These are phyloP conservation scores for Orbilia javanica DNA, from an alignment of 2,329 filamentous ascomycete species.

Conservation along the genomic window DNA sequence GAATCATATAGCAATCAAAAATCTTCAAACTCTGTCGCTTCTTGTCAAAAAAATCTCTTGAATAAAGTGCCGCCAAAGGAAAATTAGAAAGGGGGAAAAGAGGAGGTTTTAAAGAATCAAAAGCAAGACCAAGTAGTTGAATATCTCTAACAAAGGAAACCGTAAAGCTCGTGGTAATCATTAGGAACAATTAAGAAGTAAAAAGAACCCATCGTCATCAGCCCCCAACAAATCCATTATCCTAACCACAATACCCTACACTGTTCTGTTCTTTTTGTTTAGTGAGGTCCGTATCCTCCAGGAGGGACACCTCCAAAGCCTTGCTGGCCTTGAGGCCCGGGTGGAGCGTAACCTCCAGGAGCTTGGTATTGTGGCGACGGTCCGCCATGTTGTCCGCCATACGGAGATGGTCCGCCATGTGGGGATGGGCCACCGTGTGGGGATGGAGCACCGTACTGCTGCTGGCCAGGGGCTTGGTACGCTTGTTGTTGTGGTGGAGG, in stretches of 20 bases:
- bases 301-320: slow-evolving; percentile 53
- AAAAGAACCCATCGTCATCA: slow-evolving; percentile 22
- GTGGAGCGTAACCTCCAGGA: slow-evolving; percentile 44
- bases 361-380: slow-evolving; percentile 52
- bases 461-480: slow-evolving; percentile 52
- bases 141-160: slow-evolving; percentile 31
- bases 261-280: slow-evolving; percentile 9
- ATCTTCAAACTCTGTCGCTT: slow-evolving; percentile 7
- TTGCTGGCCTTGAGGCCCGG: slow-evolving; percentile 42
- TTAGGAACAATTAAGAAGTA: slow-evolving; percentile 34
- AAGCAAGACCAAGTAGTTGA: slow-evolving; percentile 1
- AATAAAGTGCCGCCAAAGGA: slow-evolving; percentile 9
- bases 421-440: slow-evolving; percentile 44
- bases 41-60: slow-evolving; percentile 8
- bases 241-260: slow-evolving; percentile 14
- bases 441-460: slow-evolving; percentile 58
- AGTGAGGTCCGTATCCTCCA: slow-evolving; percentile 52
- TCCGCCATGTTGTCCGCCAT: slow-evolving; percentile 20
- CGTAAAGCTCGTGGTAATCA: slow-evolving; percentile 45
- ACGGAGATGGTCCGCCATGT: slow-evolving; percentile 26
- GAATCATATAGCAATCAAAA: slow-evolving; percentile 12
- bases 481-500: slow-evolving; percentile 29
- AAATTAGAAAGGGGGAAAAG: background rate
- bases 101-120: background rate
- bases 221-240: slow-evolving; percentile 15